phyloP scores from a whole-genome alignment of 108 stramenopile species.

The Pseudonitzschia multistriata region DNA sequence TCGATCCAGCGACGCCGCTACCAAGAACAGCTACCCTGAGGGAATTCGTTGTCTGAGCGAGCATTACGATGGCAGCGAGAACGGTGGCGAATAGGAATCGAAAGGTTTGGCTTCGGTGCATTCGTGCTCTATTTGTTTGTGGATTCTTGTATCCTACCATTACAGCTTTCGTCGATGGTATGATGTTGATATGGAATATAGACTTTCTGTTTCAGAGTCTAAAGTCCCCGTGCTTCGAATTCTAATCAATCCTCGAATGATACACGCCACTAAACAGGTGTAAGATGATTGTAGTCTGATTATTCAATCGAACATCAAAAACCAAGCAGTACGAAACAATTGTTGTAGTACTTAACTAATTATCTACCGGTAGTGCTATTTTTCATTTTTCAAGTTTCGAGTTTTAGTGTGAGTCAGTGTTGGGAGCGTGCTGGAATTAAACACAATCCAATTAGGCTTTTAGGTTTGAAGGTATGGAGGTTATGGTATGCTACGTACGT shows the following conservation, averaged over 20 bases:
- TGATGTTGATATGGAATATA: background rate
- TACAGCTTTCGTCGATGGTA: background rate
- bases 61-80: background rate
- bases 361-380: background rate
- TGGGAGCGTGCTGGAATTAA: no score
- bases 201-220: no score
- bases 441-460: background rate
- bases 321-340: no score
- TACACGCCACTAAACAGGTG: no score
- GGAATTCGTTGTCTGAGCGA: constrained; percentile 1
- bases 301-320: no score
- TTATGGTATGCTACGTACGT: no score
- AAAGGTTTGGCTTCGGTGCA: background rate
- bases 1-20: constrained; percentile 32
- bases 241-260: no score
- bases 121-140: background rate
- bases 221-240: no score
- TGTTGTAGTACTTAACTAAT: no score
- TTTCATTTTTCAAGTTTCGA: background rate
- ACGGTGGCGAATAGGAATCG: background rate
- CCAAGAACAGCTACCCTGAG: constrained; percentile 35
- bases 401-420: constrained; percentile 6
- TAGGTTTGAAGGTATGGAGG: no score
- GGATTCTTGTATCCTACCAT: background rate
- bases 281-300: no score